These are phyloP conservation scores for Halteria grandinella DNA, from an alignment of 73 alveolate species.

Conservation along the genomic window DNA sequence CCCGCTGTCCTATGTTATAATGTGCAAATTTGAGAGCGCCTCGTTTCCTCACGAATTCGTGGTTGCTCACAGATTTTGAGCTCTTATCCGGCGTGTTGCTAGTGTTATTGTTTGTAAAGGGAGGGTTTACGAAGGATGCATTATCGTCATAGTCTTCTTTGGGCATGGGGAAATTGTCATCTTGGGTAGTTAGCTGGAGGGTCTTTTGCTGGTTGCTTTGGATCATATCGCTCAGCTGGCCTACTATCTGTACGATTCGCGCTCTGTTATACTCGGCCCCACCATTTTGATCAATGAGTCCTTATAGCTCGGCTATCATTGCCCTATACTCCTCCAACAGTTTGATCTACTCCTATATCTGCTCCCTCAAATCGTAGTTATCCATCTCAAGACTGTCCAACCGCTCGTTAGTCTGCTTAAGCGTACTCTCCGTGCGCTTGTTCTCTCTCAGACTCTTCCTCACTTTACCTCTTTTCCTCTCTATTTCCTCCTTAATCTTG, in stretches of 20 bases:
- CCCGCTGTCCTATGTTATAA: conserved; percentile 30
- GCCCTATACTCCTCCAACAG: conserved; percentile 2
- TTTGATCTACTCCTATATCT: conserved; percentile 11
- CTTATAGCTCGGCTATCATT: background rate
- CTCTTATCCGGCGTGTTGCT: background rate
- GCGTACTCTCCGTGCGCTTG: background rate
- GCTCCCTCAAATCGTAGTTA: conserved; percentile 29
- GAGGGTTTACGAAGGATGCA: too few species aligned
- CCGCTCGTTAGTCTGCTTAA: background rate
- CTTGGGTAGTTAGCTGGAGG: background rate
- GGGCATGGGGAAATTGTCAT: background rate
- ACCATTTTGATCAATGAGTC: conserved; percentile 4
- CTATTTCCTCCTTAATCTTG: too few species aligned
- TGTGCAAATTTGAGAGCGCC: background rate
- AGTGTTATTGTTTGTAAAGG: background rate
- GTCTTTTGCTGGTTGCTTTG: background rate
- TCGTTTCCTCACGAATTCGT: background rate
- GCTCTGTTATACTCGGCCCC: too few species aligned
- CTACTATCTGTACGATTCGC: too few species aligned
- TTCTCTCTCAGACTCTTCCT: background rate
- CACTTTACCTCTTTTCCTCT: too few species aligned
- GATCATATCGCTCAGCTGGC: conserved; percentile 10
- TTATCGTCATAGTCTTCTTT: too few species aligned
- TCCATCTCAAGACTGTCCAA: conserved; percentile 20
- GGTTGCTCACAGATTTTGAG: background rate